Evolutionary conservation across 345 rosid genomes (phyloP).

Genomic region (Aquilaria yunnanensis): DNA sequence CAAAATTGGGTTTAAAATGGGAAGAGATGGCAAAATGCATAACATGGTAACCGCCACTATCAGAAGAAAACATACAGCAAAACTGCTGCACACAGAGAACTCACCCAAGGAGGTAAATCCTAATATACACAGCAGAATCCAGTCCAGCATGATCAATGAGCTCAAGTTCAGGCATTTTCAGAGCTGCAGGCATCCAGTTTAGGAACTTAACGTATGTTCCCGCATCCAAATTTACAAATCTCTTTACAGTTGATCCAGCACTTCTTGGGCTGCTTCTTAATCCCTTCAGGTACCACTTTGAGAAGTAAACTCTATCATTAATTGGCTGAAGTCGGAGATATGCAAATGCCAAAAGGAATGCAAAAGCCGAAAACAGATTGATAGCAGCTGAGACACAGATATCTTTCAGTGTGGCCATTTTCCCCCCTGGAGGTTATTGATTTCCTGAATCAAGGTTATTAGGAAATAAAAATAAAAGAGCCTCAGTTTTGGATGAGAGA

Average conservation of each 20-base stretch:
- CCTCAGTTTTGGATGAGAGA: too few species aligned
- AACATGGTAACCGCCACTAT: too few species aligned
- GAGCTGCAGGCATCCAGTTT: conserved; percentile 94
- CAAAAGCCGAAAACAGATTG: conserved; percentile 68
- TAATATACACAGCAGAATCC: conserved; percentile 80
- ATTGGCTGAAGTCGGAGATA: conserved; percentile 83
- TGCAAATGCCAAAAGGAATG: conserved; percentile 78
- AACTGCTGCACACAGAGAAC: conserved; percentile 1
- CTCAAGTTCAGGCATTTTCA: conserved; percentile 87
- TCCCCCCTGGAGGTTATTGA: neutral
- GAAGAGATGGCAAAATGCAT: too few species aligned
- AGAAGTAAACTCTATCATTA: conserved; percentile 93
- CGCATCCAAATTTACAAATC: conserved; percentile 65
- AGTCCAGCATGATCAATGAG: conserved; percentile 92
- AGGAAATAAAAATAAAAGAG: too few species aligned
- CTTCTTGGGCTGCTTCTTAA: conserved; percentile 72
- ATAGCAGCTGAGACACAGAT: conserved; percentile 74
- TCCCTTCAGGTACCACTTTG: conserved; percentile 93
- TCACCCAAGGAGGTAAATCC: conserved; percentile 94
- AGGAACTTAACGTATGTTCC: conserved; percentile 64
- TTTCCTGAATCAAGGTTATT: too few species aligned
- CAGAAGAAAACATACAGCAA: too few species aligned
- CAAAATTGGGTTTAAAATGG: too few species aligned
- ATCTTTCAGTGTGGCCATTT: conserved; percentile 81
- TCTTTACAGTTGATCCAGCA: conserved; percentile 44